These are phyloP conservation scores for Dichotomopilus funicola DNA, from an alignment of 2,329 filamentous ascomycete genomes.

Conservation along the genomic window DNA sequence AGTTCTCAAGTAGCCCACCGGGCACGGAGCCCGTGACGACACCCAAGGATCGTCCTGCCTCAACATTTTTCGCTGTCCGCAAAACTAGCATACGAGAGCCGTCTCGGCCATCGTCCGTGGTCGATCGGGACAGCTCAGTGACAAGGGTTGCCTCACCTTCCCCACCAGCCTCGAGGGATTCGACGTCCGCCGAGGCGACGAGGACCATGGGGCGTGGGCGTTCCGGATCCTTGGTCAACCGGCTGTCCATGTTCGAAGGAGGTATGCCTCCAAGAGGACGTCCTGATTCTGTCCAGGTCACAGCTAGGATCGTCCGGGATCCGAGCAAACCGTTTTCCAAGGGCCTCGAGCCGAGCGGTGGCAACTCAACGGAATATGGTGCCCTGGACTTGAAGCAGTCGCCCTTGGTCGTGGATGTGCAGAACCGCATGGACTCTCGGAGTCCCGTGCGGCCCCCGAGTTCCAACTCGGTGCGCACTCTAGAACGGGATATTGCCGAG, in stretches of 20 bases:
- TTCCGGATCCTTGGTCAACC: conserved; percentile 49
- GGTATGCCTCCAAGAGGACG: conserved; percentile 39
- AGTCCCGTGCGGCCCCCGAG: conserved; percentile 26
- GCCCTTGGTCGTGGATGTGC: conserved; percentile 52
- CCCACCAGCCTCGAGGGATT: conserved; percentile 38
- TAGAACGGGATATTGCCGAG: conserved; percentile 15
- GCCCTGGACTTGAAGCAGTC: conserved; percentile 52
- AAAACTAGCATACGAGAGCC: conserved; percentile 37
- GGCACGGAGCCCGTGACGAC: conserved; percentile 10
- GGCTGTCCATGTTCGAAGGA: conserved; percentile 50
- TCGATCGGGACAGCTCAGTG: conserved; percentile 38
- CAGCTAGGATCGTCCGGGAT: conserved; percentile 73
- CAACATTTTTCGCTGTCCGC: conserved; percentile 55
- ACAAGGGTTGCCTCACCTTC: conserved; percentile 31
- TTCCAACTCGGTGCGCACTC: conserved; percentile 21
- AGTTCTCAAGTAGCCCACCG: conserved; percentile 50
- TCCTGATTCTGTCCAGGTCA: conserved; percentile 80
- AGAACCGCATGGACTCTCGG: conserved; percentile 33
- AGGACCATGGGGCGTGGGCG: conserved; percentile 37
- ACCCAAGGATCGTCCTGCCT: conserved; percentile 38
- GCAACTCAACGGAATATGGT: conserved; percentile 36
- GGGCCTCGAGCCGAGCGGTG: conserved; percentile 36
- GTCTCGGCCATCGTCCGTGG: conserved; percentile 40
- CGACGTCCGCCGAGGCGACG: conserved; percentile 40
- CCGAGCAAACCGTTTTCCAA: conserved; percentile 38